Evolutionary conservation across 257 asterid species (phyloP), one percentile per base, ranked within the genome.

Genomic region (Solanum bulbocastanum): DNA sequence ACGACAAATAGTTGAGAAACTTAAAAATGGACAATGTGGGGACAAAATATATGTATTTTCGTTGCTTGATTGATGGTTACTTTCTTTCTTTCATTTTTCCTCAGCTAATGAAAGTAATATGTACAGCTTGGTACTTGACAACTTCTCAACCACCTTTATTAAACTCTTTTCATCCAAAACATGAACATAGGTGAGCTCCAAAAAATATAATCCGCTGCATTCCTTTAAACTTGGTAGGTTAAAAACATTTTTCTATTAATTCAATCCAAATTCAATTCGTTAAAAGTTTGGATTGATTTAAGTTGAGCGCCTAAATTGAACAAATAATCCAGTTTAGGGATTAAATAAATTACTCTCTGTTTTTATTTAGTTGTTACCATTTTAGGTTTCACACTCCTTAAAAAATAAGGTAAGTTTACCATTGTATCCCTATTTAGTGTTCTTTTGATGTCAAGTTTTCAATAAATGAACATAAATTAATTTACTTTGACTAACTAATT

Each of bases 1-100:
- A 82, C 69, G 69, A 49, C 85, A 82, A 18, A 46, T 82, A 30
- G 30, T 30, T 49, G 4, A 27, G 15, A 18, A 30, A 52, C 69
- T 49, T 82, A 16, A 33, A 82, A 82, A 82, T 49, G 32, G 69
- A 82, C 86, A 82, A 82, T 13, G 76, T 86, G 68, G 88, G 90
- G 13, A 42, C 79, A 72, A 44, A 49, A 82, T 49, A 16, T 82
- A 49, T 49, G 86, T 30, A 30, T 46, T 37, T 75, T 23, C 40
- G 22, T 39, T 62, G 83, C 72, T 44, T 58, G 84, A 42, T 83
- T 85, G 66, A 36, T 66, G 44, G 68, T 22, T 65, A 78, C 86
- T 49, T 65, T 33, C 49, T 22, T 52, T 68, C 68, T 46, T 49
- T 81, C 85, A 46, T 46, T 46, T 81, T 49, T 30, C 15, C 10